Evolutionary conservation across 2,329 filamentous ascomycete species (phyloP).

Genomic region (Aspergillus phoenicis): DNA sequence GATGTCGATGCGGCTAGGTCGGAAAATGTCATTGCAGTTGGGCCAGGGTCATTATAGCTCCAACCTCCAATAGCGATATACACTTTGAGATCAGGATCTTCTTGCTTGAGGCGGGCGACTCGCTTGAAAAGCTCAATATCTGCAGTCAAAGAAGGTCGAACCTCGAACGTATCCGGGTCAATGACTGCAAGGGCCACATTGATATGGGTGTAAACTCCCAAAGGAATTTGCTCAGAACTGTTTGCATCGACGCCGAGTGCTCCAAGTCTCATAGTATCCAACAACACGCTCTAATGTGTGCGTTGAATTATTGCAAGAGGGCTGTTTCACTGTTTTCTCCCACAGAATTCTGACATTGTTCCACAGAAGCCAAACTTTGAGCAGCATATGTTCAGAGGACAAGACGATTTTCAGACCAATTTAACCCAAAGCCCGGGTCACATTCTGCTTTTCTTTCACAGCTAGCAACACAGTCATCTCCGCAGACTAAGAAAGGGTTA

Average conservation of each 20-base stretch:
- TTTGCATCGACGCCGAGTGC: constrained; percentile 24
- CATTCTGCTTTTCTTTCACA: constrained; percentile 11
- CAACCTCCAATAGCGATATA: constrained; percentile 49
- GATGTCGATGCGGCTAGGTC: constrained; percentile 23
- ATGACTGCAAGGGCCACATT: constrained; percentile 18
- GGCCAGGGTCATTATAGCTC: constrained; percentile 39
- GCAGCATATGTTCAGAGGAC: constrained; percentile 12
- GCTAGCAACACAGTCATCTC: constrained; percentile 8
- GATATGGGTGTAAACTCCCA: constrained; percentile 15
- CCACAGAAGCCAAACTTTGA: constrained; percentile 13
- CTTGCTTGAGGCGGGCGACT: constrained; percentile 34
- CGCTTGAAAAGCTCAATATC: constrained; percentile 22
- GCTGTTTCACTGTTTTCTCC: neutral
- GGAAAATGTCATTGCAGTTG: constrained; percentile 24
- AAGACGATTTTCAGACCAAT: neutral
- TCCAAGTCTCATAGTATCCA: constrained; percentile 44
- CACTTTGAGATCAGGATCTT: constrained; percentile 27
- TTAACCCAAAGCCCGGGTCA: constrained; percentile 5
- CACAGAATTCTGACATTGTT: neutral
- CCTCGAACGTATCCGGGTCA: constrained; percentile 13
- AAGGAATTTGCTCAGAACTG: constrained; percentile 18
- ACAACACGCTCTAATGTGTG: constrained; percentile 17
- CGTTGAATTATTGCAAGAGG: no score
- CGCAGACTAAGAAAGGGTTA: neutral
- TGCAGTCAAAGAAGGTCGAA: constrained; percentile 1